Percentiles rank a stretch among this genome's conserved stretches.
Evolutionary conservation across 495 filamentous ascomycete genomes (phyloP).

Genomic region (Staphylotrichum tortipilum): DNA sequence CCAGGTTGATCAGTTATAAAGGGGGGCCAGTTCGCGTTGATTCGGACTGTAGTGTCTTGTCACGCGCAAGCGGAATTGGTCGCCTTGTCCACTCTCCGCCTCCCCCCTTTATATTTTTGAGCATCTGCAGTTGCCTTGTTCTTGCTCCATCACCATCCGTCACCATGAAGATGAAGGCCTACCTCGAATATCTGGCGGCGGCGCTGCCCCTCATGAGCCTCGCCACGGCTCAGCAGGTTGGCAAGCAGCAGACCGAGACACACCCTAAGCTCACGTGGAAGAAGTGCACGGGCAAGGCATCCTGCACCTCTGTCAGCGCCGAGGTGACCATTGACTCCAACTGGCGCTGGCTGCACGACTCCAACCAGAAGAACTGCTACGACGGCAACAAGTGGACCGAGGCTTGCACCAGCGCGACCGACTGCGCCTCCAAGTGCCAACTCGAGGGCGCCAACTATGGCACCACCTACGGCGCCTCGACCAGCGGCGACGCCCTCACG

Average conservation of each 20-base stretch:
- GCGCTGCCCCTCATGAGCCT: slow-evolving; percentile 22
- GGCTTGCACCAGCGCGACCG: slow-evolving; percentile 32
- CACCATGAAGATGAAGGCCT: slow-evolving; percentile 21
- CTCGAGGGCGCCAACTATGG: slow-evolving; percentile 42
- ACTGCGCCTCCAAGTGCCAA: slow-evolving; percentile 41
- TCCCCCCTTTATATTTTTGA: too few relatives aligned
- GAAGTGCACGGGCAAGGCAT: slow-evolving; percentile 44
- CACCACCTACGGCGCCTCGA: slow-evolving; percentile 40
- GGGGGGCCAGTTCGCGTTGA: too few relatives aligned
- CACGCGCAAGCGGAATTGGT: background rate
- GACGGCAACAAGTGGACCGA: slow-evolving; percentile 44
- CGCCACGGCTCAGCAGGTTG: slow-evolving; percentile 44
- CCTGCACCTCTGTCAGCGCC: slow-evolving; percentile 37
- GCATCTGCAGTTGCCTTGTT: too few relatives aligned
- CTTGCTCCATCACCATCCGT: background rate
- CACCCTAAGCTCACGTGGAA: slow-evolving; percentile 54
- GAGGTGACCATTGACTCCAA: slow-evolving; percentile 44
- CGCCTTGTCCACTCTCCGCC: too few relatives aligned
- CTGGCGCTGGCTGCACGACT: slow-evolving; percentile 45
- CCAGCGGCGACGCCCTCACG: slow-evolving; percentile 40
- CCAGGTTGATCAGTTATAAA: background rate
- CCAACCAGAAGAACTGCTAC: slow-evolving; percentile 40
- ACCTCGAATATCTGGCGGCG: slow-evolving; percentile 27
- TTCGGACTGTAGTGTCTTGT: too few relatives aligned
- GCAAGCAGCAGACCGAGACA: slow-evolving; percentile 44